Conservation (phyloP, 768 basidiomycete species). For the Gymnopilus dilepis region DNA sequence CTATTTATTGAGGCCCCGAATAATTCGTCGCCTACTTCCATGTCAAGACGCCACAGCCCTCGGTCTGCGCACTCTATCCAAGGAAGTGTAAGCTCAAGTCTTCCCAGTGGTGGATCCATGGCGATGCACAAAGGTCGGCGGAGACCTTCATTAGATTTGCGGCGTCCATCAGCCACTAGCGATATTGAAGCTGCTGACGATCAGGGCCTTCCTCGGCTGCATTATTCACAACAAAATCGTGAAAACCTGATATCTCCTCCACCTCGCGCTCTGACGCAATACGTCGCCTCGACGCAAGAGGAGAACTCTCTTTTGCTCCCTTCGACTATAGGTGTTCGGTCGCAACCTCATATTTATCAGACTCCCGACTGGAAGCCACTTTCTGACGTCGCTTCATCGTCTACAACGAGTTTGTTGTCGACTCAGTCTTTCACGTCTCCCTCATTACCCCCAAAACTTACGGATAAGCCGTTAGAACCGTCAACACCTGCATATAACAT, state of each 20-base stretch:
- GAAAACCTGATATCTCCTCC: constrained; percentile 66
- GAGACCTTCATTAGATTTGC: constrained; percentile 53
- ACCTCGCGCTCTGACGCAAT: constrained; percentile 78
- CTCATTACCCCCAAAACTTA: constrained; percentile 37
- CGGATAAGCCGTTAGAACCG: constrained; percentile 44
- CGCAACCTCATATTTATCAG: constrained; percentile 35
- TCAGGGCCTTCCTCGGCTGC: constrained; percentile 44
- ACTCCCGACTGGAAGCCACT: constrained; percentile 28
- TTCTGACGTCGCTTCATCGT: constrained; percentile 28
- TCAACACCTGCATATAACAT: constrained; percentile 65
- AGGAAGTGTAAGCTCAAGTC: constrained; percentile 31
- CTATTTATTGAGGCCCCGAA: constrained; percentile 47
- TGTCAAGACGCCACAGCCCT: constrained; percentile 12
- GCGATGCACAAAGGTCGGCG: constrained; percentile 37
- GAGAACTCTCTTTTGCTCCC: constrained; percentile 60
- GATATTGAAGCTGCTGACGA: constrained; percentile 14
- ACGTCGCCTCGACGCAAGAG: constrained; percentile 63
- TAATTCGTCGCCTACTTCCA: constrained; percentile 4
- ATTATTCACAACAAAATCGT: constrained; percentile 56
- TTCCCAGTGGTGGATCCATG: constrained; percentile 24
- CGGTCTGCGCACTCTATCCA: constrained; percentile 10
- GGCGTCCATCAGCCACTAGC: constrained; percentile 23
- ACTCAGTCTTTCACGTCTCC: constrained; percentile 29
- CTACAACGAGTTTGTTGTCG: constrained; percentile 35
- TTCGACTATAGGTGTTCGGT: constrained; percentile 71